Evolutionary conservation across 305 asterid species (phyloP).

Genomic region (Nicotiana rustica): DNA sequence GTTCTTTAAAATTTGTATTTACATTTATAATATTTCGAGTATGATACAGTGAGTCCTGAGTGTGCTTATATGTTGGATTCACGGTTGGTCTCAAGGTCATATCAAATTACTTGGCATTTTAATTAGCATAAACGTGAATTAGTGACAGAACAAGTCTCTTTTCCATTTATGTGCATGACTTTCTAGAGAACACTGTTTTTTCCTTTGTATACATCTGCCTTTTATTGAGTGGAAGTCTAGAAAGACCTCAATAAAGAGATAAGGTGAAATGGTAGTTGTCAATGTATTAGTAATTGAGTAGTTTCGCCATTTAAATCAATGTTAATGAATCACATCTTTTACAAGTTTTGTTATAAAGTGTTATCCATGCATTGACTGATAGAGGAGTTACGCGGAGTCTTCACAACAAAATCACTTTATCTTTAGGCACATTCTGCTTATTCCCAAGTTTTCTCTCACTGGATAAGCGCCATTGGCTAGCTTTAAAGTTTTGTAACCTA

Average conservation of each 20-base stretch:
- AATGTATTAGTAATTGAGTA: neutral
- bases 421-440: neutral
- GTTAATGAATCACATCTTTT: slow-evolving; percentile 1
- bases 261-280: neutral
- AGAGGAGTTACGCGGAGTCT: neutral
- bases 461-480: slow-evolving; percentile 19
- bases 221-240: neutral
- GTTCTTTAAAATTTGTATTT: neutral
- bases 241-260: neutral
- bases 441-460: neutral
- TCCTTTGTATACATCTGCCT: neutral
- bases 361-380: neutral
- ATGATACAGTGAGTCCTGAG: neutral
- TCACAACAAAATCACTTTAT: neutral
- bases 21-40: neutral
- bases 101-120: neutral
- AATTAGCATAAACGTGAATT: neutral
- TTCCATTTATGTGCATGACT: neutral
- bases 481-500: slow-evolving; percentile 25
- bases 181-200: neutral
- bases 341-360: neutral
- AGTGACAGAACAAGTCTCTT: neutral
- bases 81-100: neutral
- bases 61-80: neutral
- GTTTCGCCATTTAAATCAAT: neutral